Evolutionary conservation across 176 grass and related monocot genomes (phyloP).

Genomic region (Oryza glumipatula): DNA sequence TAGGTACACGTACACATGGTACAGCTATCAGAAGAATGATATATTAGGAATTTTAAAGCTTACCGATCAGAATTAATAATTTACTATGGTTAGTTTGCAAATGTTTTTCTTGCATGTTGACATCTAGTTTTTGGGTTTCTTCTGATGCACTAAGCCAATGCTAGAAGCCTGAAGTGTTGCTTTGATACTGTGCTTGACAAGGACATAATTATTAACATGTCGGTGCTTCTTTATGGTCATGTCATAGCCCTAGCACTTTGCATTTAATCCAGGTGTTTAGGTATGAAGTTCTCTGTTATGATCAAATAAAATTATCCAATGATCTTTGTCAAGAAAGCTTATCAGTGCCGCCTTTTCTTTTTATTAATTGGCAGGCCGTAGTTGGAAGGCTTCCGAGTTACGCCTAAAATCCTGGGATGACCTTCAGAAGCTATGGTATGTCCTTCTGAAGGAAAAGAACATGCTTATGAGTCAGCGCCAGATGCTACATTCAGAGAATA

Average conservation of each 20-base stretch:
- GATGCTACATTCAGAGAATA: slow-evolving; percentile 76
- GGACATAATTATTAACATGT: neutral
- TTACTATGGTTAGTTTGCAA: neutral
- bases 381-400: slow-evolving; percentile 94
- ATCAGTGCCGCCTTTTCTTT: neutral
- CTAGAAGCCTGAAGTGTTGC: neutral
- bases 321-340: slow-evolving; percentile 1
- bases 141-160: neutral
- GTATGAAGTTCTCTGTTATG: neutral
- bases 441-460: slow-evolving; percentile 95
- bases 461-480: slow-evolving; percentile 94
- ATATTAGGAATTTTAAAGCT: neutral
- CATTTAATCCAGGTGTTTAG: neutral
- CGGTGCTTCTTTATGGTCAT: neutral
- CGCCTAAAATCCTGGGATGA: slow-evolving; percentile 98
- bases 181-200: neutral
- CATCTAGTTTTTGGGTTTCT: neutral
- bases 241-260: neutral
- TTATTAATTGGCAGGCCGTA: slow-evolving; percentile 57
- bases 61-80: neutral
- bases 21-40: neutral
- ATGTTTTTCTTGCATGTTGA: neutral
- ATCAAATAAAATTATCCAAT: neutral
- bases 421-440: slow-evolving; percentile 95
- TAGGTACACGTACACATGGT: no score